These are phyloP conservation scores for Fusarium guadeloupense DNA, from an alignment of 2,329 filamentous ascomycete species.

Conservation along the genomic window DNA sequence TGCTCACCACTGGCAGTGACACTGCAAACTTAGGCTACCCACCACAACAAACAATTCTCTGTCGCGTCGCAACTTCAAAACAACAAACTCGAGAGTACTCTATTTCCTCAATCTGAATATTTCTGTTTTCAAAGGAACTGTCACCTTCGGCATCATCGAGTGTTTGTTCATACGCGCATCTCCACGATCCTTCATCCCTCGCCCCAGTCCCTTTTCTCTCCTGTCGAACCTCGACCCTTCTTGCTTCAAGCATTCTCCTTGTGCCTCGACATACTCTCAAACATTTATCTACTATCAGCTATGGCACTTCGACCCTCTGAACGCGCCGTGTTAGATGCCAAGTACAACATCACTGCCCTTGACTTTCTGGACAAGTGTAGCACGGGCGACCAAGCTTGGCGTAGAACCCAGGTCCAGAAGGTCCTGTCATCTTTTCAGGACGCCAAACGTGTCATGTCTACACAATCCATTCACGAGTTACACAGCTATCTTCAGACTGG, in stretches of 20 bases:
- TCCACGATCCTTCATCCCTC: not conserved
- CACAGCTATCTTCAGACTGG: not conserved
- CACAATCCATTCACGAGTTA: not conserved
- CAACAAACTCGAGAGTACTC: not conserved
- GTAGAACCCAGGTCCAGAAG: not conserved
- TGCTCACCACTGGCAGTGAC: not conserved
- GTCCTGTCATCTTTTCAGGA: not conserved
- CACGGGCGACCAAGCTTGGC: not conserved
- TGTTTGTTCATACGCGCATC: not conserved
- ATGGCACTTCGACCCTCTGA: not conserved
- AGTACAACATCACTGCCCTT: not conserved
- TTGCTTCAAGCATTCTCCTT: not conserved
- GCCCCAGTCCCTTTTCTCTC: not conserved
- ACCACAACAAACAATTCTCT: not conserved
- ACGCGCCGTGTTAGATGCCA: not conserved
- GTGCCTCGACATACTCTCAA: not conserved
- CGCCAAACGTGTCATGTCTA: not conserved
- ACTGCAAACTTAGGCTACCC: not conserved
- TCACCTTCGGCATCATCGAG: not conserved
- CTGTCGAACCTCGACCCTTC: not conserved
- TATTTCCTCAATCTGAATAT: not conserved
- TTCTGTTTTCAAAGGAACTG: not conserved
- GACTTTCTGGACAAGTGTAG: not conserved
- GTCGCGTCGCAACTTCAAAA: not conserved
- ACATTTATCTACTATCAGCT: not conserved